Percentiles rank a stretch among this genome's conserved stretches.
These are phyloP conservation scores for Prosopis cineraria DNA, from an alignment of 306 rosid genomes.

Conservation along the genomic window DNA sequence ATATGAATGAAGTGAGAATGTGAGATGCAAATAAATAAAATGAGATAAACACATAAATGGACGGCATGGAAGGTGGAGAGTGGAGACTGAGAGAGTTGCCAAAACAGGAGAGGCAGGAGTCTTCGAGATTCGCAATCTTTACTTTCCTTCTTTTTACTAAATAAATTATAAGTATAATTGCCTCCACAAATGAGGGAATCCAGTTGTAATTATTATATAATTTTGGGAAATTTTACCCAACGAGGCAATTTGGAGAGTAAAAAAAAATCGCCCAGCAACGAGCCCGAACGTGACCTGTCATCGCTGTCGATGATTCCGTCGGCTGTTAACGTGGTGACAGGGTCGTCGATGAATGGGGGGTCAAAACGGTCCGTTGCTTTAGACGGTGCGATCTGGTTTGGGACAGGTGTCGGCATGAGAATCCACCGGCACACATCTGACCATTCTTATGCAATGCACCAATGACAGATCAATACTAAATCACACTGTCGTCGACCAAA, in stretches of 20 bases:
- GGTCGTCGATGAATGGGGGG: too few relatives aligned
- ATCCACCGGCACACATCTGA: background rate
- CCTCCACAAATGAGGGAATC: background rate
- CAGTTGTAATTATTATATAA: background rate
- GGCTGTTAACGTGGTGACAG: too few relatives aligned
- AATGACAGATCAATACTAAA: background rate
- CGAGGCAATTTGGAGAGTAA: too few relatives aligned
- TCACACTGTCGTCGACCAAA: background rate
- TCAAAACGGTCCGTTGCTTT: background rate
- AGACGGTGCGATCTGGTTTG: background rate
- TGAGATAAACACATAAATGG: background rate
- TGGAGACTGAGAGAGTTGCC: too few relatives aligned
- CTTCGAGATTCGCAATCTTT: background rate
- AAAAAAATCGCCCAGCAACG: too few relatives aligned
- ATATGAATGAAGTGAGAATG: too few relatives aligned
- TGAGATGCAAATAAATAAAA: background rate
- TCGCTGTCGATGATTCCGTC: too few relatives aligned
- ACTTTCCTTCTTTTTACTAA: background rate
- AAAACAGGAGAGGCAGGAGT: background rate
- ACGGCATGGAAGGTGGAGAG: background rate
- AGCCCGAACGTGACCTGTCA: too few relatives aligned
- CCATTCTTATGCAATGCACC: background rate
- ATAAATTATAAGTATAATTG: background rate
- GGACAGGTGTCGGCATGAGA: conserved; percentile 36
- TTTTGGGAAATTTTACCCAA: background rate